Evolutionary conservation across 768 basidiomycete genomes (phyloP).

Genomic region (Serendipita sp.): DNA sequence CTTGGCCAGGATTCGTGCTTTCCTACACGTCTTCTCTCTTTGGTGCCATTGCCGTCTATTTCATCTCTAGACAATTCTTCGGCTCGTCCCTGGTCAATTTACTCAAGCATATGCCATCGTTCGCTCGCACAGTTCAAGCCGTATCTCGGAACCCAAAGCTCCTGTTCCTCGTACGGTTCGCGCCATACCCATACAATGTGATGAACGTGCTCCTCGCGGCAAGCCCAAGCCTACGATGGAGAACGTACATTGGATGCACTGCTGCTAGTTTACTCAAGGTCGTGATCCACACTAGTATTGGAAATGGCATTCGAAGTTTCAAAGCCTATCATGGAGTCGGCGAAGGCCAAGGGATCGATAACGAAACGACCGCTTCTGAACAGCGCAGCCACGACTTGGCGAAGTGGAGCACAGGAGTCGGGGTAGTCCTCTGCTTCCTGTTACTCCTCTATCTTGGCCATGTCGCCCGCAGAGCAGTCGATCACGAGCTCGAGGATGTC

Average conservation of each 20-base stretch:
- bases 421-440: conserved; percentile 52
- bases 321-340: conserved; percentile 36
- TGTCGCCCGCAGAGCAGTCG: conserved; percentile 54
- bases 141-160: conserved; percentile 78
- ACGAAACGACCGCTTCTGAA: conserved; percentile 24
- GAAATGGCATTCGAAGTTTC: conserved; percentile 75
- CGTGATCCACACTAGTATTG: conserved; percentile 78
- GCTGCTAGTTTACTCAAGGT: conserved; percentile 78
- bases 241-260: conserved; percentile 66
- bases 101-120: conserved; percentile 51
- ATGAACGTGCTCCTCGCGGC: conserved; percentile 90
- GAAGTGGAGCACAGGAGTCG: conserved; percentile 48
- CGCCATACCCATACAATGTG: conserved; percentile 87
- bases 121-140: conserved; percentile 69
- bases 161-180: conserved; percentile 80
- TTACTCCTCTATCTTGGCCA: conserved; percentile 68
- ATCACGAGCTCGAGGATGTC: conserved; percentile 31
- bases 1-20: conserved; percentile 68
- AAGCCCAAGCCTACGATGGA: conserved; percentile 61
- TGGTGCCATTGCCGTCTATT: conserved; percentile 73
- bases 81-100: conserved; percentile 54
- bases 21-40: conserved; percentile 75
- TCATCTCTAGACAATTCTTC: conserved; percentile 51
- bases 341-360: conserved; percentile 9
- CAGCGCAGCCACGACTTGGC: conserved; percentile 32